Conservation (phyloP, 2,329 filamentous ascomycete species). For the Colletotrichum horii region DNA sequence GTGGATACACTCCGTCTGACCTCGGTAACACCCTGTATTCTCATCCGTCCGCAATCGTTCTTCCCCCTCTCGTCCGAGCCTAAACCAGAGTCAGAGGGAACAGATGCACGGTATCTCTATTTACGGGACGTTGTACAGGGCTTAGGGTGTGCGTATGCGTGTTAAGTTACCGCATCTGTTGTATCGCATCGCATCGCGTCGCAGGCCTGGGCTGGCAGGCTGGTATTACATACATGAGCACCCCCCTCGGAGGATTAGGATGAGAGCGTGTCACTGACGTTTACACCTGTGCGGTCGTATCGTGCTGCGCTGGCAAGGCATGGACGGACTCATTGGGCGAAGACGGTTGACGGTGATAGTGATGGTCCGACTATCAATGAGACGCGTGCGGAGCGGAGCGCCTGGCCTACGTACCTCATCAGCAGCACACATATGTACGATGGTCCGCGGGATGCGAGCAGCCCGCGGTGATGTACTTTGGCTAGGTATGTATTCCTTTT, state of each 20-base stretch:
- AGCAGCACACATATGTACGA: neutral
- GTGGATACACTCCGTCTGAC: neutral
- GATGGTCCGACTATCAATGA: neutral
- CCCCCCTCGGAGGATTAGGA: neutral
- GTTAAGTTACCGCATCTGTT: neutral
- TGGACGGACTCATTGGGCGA: neutral
- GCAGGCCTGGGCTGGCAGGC: neutral
- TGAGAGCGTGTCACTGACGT: neutral
- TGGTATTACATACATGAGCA: neutral
- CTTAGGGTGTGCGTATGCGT: neutral
- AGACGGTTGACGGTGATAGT: neutral
- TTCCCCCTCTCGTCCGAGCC: neutral
- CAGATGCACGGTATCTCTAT: neutral
- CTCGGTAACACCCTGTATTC: neutral
- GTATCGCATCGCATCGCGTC: neutral
- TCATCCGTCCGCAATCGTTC: neutral
- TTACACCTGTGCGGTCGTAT: neutral
- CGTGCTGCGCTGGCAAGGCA: neutral
- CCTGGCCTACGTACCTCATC: neutral
- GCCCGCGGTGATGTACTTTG: neutral
- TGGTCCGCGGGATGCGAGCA: neutral
- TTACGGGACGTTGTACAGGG: neutral
- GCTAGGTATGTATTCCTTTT: neutral
- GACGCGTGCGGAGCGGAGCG: neutral
- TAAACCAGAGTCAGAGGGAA: neutral